Percentiles rank a stretch among this genome's conserved stretches.
Conservation (phyloP, 495 filamentous ascomycete species). For the Articulospora tetracladia region DNA sequence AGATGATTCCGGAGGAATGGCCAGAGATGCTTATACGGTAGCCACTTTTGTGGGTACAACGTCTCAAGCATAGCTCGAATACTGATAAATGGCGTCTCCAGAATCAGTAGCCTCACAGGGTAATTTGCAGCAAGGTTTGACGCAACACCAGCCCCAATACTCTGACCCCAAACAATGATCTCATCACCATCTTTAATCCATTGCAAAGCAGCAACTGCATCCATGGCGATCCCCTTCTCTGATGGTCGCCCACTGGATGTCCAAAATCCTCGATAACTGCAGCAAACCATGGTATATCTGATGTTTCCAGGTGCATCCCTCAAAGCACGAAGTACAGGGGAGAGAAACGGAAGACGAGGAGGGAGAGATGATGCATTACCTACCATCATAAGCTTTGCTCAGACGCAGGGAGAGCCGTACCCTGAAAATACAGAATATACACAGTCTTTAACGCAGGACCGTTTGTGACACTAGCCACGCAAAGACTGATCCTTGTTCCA, state of each 20-base stretch:
- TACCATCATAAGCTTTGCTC: slow-evolving; percentile 14
- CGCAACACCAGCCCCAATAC: slow-evolving; percentile 62
- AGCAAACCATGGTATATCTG: slow-evolving; percentile 54
- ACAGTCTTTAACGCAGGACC: slow-evolving; percentile 21
- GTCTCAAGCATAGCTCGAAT: slow-evolving; percentile 68
- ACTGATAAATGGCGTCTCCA: slow-evolving; percentile 76
- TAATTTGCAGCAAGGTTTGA: slow-evolving; percentile 39
- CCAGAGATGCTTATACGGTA: slow-evolving; percentile 62
- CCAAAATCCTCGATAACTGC: slow-evolving; percentile 80
- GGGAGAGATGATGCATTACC: slow-evolving; percentile 67
- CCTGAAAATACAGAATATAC: slow-evolving; percentile 58
- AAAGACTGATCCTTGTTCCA: slow-evolving; percentile 56
- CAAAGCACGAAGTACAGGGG: slow-evolving; percentile 39
- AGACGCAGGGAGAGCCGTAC: slow-evolving; percentile 27
- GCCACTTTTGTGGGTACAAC: slow-evolving; percentile 78
- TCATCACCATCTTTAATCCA: slow-evolving; percentile 12
- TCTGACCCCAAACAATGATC: slow-evolving; percentile 77
- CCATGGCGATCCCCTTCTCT: slow-evolving; percentile 60
- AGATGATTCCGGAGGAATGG: slow-evolving; percentile 16
- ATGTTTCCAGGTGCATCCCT: slow-evolving; percentile 5
- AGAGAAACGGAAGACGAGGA: slow-evolving; percentile 65
- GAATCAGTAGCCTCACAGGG: slow-evolving; percentile 48
- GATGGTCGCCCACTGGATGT: slow-evolving; percentile 66
- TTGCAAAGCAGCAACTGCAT: slow-evolving; percentile 55
- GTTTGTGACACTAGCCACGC: slow-evolving; percentile 39